phyloP scores from a whole-genome alignment of 2,329 filamentous ascomycete genomes.

The Xylaria sp. region DNA sequence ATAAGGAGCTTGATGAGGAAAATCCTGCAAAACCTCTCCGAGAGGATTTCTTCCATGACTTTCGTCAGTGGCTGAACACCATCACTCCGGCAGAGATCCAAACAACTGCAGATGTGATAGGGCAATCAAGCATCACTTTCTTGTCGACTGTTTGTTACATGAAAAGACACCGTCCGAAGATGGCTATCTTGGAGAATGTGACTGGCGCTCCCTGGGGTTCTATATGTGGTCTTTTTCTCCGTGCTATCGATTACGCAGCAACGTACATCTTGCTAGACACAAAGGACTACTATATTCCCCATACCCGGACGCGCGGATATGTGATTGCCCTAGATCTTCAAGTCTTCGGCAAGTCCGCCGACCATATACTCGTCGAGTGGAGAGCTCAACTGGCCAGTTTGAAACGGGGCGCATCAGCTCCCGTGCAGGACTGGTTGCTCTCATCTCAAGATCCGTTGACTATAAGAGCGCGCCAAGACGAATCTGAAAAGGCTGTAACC shows the following conservation, averaged over 20 bases:
- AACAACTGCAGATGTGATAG: slow-evolving; percentile 66
- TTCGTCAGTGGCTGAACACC: slow-evolving; percentile 21
- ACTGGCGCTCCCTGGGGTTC: slow-evolving; percentile 66
- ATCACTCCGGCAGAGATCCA: slow-evolving; percentile 55
- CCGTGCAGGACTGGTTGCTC: slow-evolving; percentile 70
- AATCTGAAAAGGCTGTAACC: slow-evolving; percentile 52
- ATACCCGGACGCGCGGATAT: slow-evolving; percentile 71
- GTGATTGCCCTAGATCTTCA: slow-evolving; percentile 64
- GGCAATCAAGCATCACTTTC: slow-evolving; percentile 75
- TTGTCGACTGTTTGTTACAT: slow-evolving; percentile 68
- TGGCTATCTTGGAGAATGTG: slow-evolving; percentile 81
- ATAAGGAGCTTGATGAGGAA: background rate
- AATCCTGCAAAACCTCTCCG: slow-evolving; percentile 12
- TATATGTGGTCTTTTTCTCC: slow-evolving; percentile 55
- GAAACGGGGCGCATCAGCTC: slow-evolving; percentile 67
- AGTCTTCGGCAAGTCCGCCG: slow-evolving; percentile 43
- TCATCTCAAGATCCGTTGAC: slow-evolving; percentile 64
- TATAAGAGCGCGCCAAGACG: slow-evolving; percentile 60
- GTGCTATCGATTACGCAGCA: slow-evolving; percentile 65
- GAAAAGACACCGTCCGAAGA: slow-evolving; percentile 63
- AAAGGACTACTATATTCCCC: slow-evolving; percentile 78
- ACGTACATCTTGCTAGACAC: slow-evolving; percentile 66
- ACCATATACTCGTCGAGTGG: slow-evolving; percentile 55
- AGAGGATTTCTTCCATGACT: slow-evolving; percentile 30
- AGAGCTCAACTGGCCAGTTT: slow-evolving; percentile 56